Conservation (phyloP, 2,329 filamentous ascomycete species). For the Emydomyces testavorans region DNA sequence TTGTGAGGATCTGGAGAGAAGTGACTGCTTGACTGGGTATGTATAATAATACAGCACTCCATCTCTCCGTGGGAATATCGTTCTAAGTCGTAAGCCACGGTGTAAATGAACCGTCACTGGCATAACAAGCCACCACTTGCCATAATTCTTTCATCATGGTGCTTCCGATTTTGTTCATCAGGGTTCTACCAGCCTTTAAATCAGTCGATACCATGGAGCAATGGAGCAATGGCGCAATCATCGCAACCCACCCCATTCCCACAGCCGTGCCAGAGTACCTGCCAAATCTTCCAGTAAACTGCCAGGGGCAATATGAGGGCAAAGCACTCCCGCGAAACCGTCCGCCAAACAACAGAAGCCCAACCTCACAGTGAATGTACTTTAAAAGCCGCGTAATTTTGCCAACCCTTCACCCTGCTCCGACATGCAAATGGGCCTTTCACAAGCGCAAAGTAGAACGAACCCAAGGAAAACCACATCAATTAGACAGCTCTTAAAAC, state of each 20-base stretch:
- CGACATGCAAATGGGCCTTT: neutral
- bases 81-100: too few species aligned
- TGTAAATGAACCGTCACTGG: too few species aligned
- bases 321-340: neutral
- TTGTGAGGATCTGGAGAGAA: constrained; percentile 69
- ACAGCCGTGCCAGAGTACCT: neutral
- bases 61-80: neutral
- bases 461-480: constrained; percentile 19
- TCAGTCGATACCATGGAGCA: too few species aligned
- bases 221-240: too few species aligned
- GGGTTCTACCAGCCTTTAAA: too few species aligned
- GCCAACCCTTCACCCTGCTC: constrained; percentile 4
- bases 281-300: neutral
- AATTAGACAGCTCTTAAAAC: constrained; percentile 21
- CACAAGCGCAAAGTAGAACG: constrained; percentile 1
- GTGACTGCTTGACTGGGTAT: constrained; percentile 2
- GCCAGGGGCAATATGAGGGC: neutral
- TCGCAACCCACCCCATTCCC: neutral
- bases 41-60: neutral
- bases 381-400: neutral
- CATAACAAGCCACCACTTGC: too few species aligned
- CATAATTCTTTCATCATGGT: too few species aligned
- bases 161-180: too few species aligned
- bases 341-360: neutral
- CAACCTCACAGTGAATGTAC: neutral